Percentiles rank a stretch among this genome's conserved stretches.
Evolutionary conservation across 1,139 yeast species (phyloP).

Genomic region (Saccharomyces hybrid): DNA sequence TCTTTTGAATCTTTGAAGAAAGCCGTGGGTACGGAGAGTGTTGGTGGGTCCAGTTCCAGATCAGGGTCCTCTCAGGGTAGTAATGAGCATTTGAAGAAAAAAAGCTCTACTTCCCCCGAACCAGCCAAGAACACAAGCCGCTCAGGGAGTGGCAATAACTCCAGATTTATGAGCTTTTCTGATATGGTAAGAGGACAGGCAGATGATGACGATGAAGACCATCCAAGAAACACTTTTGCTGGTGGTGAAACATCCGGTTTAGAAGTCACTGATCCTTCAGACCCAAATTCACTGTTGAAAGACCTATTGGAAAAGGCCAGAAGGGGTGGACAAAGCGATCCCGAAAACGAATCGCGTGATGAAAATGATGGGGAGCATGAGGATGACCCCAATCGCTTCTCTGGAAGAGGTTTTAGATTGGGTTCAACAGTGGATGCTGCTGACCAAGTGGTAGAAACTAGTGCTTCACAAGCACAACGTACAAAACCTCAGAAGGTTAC

Average conservation of each 20-base stretch:
- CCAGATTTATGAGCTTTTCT: constrained; percentile 42
- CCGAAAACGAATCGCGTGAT: constrained; percentile 30
- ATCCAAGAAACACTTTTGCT: constrained; percentile 66
- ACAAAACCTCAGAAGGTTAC: constrained; percentile 40
- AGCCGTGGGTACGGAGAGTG: not conserved
- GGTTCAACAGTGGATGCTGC: constrained; percentile 47
- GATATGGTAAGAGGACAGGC: constrained; percentile 42
- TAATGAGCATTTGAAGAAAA: not conserved
- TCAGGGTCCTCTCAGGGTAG: not conserved
- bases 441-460: constrained; percentile 30
- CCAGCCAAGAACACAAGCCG: constrained; percentile 1
- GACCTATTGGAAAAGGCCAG: constrained; percentile 56
- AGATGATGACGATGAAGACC: constrained; percentile 58
- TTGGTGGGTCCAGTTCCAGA: not conserved
- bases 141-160: constrained; percentile 19
- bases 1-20: not conserved
- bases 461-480: constrained; percentile 25
- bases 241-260: constrained; percentile 93
- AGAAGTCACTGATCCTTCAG: constrained; percentile 87
- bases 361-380: constrained; percentile 24
- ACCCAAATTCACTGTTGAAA: constrained; percentile 44
- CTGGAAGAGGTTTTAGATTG: constrained; percentile 74
- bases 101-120: constrained; percentile 1
- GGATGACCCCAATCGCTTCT: constrained; percentile 30
- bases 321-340: constrained; percentile 36